Conservation (phyloP, 192 early-diverging fungal species). For the Umbelopsis sp. region DNA sequence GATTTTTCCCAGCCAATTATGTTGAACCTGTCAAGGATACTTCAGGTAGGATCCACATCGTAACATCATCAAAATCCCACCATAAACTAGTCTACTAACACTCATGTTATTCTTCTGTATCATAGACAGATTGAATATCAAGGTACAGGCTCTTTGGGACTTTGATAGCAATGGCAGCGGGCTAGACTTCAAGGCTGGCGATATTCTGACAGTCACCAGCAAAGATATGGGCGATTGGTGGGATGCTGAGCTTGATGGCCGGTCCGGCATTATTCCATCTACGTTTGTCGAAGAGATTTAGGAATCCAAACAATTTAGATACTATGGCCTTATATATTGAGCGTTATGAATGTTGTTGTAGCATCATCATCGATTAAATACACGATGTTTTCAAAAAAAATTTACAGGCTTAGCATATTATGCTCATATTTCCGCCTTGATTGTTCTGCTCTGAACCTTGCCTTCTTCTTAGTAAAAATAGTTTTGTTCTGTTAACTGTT, state of each 20-base stretch:
- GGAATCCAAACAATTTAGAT: not conserved
- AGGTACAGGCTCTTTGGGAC: slow-evolving; percentile 46
- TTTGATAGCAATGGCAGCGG: slow-evolving; percentile 55
- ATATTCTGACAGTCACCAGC: slow-evolving; percentile 60
- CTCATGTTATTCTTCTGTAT: not conserved
- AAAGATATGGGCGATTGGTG: slow-evolving; percentile 54
- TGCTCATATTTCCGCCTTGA: not conserved
- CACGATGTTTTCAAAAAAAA: no score
- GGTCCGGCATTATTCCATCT: slow-evolving; percentile 47
- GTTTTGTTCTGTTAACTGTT: no score
- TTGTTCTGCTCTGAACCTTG: not conserved
- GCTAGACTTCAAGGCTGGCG: slow-evolving; percentile 63
- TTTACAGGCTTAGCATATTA: no score
- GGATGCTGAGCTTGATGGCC: slow-evolving; percentile 41
- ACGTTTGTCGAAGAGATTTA: slow-evolving; percentile 51
- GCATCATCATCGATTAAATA: no score
- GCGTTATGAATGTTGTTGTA: no score
- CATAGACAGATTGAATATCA: slow-evolving; percentile 39
- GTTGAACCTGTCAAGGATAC: slow-evolving; percentile 42
- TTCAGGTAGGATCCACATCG: slow-evolving; percentile 2
- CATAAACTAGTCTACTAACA: not conserved
- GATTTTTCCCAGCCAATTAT: slow-evolving; percentile 54
- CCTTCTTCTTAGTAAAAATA: not conserved
- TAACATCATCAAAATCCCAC: not conserved
- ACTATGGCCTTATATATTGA: no score